These are phyloP conservation scores for Fusarium transvaalense DNA, from an alignment of 2,329 filamentous ascomycete species.

Conservation along the genomic window DNA sequence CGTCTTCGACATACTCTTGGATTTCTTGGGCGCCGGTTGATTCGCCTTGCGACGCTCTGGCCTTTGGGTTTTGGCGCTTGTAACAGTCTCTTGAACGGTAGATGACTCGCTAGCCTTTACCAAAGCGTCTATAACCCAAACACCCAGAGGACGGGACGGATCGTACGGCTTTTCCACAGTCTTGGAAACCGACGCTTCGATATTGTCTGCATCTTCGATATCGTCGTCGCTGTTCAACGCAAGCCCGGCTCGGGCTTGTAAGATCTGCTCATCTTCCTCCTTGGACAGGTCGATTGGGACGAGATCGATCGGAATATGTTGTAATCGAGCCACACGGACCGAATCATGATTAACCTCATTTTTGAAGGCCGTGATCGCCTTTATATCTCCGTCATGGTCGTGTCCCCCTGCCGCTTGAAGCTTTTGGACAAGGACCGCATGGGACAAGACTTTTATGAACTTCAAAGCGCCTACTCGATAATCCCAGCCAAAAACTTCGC, in stretches of 20 bases:
- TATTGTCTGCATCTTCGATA: constrained; percentile 58
- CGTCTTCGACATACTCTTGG: constrained; percentile 35
- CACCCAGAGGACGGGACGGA: constrained; percentile 67
- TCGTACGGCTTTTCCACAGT: constrained; percentile 63
- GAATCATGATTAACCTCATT: constrained; percentile 80
- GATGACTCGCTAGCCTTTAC: constrained; percentile 46
- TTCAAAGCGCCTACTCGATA: constrained; percentile 83
- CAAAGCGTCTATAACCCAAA: constrained; percentile 57
- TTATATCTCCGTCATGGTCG: constrained; percentile 65
- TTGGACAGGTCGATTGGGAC: constrained; percentile 81
- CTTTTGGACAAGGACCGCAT: constrained; percentile 76
- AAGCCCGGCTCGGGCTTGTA: constrained; percentile 65
- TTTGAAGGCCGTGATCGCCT: constrained; percentile 75
- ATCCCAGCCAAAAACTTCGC: constrained; percentile 88
- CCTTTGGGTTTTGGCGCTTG: constrained; percentile 19
- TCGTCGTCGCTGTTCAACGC: constrained; percentile 77
- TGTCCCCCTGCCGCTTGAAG: constrained; percentile 51
- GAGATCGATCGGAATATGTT: constrained; percentile 80
- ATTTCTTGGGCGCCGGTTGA: constrained; percentile 28
- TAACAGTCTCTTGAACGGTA: constrained; percentile 48
- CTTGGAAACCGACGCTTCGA: constrained; percentile 21
- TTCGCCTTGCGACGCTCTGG: constrained; percentile 28
- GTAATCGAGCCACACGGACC: constrained; percentile 80
- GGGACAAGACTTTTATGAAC: constrained; percentile 83
- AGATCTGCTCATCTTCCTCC: constrained; percentile 74